Conservation (phyloP, 495 filamentous ascomycete genomes). For the Neurospora hispaniola region DNA sequence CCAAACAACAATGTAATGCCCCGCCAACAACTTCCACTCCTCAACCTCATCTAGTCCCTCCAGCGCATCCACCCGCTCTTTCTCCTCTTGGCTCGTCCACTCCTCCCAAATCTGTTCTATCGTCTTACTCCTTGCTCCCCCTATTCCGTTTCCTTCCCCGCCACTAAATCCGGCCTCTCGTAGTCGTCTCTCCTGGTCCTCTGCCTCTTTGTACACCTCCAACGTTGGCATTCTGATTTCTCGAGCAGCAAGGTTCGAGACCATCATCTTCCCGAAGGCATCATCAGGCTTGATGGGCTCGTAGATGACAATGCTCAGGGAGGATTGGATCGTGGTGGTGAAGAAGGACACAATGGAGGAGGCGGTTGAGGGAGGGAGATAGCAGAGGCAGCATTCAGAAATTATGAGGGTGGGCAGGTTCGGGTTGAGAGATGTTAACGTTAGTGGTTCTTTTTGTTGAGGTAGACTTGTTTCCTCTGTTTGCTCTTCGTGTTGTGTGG, state of each 20-base stretch:
- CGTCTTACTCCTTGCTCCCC: slow-evolving; percentile 40
- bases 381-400: slow-evolving; percentile 91
- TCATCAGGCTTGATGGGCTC: slow-evolving; percentile 79
- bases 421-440: slow-evolving; percentile 24
- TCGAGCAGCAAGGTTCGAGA: slow-evolving; percentile 76
- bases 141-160: not conserved
- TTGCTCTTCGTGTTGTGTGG: not conserved
- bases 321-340: slow-evolving; percentile 36
- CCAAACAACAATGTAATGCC: slow-evolving; percentile 88
- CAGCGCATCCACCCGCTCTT: slow-evolving; percentile 62
- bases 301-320: slow-evolving; percentile 66
- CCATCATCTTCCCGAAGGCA: slow-evolving; percentile 82
- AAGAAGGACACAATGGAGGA: slow-evolving; percentile 58
- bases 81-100: slow-evolving; percentile 66
- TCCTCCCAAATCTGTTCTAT: slow-evolving; percentile 64
- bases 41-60: slow-evolving; percentile 95
- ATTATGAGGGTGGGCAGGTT: slow-evolving; percentile 69
- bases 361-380: slow-evolving; percentile 56
- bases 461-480: not conserved
- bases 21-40: slow-evolving; percentile 80
- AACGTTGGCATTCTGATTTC: slow-evolving; percentile 79
- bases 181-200: slow-evolving; percentile 56
- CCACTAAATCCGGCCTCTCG: slow-evolving; percentile 50
- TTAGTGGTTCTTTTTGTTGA: not conserved
- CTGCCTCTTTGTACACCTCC: slow-evolving; percentile 52